Conservation (phyloP, 768 basidiomycete genomes). For the Lactarius akahatsu region DNA sequence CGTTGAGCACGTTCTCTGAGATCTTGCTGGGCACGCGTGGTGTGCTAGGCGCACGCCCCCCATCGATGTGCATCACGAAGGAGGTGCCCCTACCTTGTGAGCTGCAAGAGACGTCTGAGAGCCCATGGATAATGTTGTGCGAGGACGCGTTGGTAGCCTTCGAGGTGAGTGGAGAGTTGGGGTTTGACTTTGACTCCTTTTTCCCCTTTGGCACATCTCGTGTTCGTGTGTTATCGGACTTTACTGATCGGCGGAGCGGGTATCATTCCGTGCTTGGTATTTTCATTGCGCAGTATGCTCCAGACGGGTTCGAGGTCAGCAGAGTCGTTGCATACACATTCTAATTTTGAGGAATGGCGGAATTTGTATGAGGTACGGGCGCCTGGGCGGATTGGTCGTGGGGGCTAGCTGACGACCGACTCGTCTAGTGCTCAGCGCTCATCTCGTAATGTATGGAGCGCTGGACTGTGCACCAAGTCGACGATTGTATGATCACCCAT, state of each 20-base stretch:
- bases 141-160: constrained; percentile 25
- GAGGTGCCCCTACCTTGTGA: constrained; percentile 18
- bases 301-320: constrained; percentile 21
- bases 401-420: background rate
- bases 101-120: constrained; percentile 12
- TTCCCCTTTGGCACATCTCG: background rate
- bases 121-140: constrained; percentile 21
- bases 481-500: background rate
- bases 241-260: background rate
- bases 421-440: background rate
- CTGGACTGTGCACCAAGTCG: background rate
- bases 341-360: background rate
- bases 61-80: constrained; percentile 7
- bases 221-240: background rate
- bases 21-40: background rate
- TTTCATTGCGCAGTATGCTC: constrained; percentile 10
- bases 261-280: background rate
- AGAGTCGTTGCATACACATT: constrained; percentile 23
- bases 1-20: constrained; percentile 6
- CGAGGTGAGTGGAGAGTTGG: constrained; percentile 13
- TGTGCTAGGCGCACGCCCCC: background rate
- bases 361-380: background rate
- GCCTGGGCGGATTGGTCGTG: background rate
- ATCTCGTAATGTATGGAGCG: background rate
- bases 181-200: too few relatives aligned